phyloP scores from a whole-genome alignment of 176 grass and related monocot genomes.

The Rhynchospora breviuscula region DNA sequence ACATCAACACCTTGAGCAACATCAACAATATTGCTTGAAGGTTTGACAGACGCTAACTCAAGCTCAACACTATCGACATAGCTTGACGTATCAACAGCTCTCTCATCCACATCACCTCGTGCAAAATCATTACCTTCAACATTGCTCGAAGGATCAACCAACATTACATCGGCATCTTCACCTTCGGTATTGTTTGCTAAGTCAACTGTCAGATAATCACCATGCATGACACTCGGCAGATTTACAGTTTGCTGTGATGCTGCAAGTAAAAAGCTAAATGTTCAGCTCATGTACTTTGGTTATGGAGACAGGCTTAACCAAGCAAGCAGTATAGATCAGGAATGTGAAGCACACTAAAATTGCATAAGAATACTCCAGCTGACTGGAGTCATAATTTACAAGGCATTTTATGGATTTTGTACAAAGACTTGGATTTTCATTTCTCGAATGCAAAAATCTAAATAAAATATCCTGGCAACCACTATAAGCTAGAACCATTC shows the following conservation, averaged over 20 bases:
- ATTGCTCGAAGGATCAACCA: constrained; percentile 2
- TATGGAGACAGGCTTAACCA: background rate
- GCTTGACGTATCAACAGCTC: background rate
- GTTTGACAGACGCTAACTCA: background rate
- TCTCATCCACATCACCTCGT: background rate
- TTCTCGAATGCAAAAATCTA: background rate
- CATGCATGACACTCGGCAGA: background rate
- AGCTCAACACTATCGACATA: background rate
- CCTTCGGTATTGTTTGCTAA: background rate
- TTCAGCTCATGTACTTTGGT: background rate
- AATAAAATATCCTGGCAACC: background rate
- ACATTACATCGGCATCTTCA: constrained; percentile 1
- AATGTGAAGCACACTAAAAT: background rate
- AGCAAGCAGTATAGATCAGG: background rate
- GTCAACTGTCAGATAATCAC: background rate
- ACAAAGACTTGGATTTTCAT: background rate
- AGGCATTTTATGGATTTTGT: background rate
- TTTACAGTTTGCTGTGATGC: background rate
- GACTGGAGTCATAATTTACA: background rate
- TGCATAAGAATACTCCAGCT: background rate
- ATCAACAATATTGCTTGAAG: background rate
- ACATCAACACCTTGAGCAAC: background rate
- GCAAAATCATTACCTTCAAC: background rate
- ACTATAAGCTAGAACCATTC: background rate
- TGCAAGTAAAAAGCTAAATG: background rate